Conservation (phyloP, 768 basidiomycete species). For the Sarcodon sp. region DNA sequence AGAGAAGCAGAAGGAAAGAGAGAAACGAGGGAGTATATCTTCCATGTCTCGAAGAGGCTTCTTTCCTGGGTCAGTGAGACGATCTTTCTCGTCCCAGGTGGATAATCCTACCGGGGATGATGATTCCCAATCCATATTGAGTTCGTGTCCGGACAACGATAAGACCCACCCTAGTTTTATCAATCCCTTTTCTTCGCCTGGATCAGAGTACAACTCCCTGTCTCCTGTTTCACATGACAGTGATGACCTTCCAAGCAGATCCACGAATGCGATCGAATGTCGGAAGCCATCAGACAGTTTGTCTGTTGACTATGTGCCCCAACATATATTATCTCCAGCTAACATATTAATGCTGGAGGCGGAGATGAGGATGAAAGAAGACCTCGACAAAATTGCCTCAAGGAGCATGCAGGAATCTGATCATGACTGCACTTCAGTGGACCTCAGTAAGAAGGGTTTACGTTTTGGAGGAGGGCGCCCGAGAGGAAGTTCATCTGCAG, state of each 20-base stretch:
- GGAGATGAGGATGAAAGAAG: constrained; percentile 21
- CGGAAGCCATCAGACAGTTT: constrained; percentile 11
- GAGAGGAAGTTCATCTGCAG: not conserved
- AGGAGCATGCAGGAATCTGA: not conserved
- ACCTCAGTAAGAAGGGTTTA: not conserved
- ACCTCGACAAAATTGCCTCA: constrained; percentile 10
- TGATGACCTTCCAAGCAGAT: constrained; percentile 18
- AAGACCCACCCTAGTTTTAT: not conserved
- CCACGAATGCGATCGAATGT: not conserved
- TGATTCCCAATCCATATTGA: not conserved
- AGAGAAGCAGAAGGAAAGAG: not conserved
- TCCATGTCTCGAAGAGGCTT: not conserved
- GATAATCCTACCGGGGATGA: not conserved
- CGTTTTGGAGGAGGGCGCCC: not conserved
- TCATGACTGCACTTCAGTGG: not conserved
- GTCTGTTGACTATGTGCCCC: constrained; percentile 38
- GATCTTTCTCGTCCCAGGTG: not conserved
- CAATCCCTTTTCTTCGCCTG: not conserved
- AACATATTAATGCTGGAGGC: constrained; percentile 47
- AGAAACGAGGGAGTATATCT: not conserved
- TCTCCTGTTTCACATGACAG: constrained; percentile 26
- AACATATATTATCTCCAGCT: constrained; percentile 56
- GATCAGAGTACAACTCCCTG: not conserved
- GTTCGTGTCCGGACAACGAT: not conserved
- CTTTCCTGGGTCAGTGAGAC: not conserved